Evolutionary conservation across 768 basidiomycete species (phyloP), one percentile per base, ranked within the genome.

Genomic region (Leccinellum albellum): DNA sequence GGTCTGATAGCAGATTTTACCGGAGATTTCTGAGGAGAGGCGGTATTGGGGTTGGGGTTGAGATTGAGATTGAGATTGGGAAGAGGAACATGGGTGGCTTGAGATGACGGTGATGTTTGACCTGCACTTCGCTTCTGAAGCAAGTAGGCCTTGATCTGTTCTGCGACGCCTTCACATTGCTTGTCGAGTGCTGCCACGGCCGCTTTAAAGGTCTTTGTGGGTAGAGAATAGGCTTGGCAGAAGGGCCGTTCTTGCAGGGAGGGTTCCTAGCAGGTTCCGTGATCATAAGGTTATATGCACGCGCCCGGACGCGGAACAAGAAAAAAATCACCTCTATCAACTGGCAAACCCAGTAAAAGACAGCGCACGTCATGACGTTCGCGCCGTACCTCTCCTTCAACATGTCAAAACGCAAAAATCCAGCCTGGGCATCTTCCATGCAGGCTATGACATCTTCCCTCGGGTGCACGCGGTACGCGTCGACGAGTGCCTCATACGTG

Each of bases 321-420:
- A 40, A 9, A n/a, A 35, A 35, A n/a, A 31, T 47, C 42, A 80
- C 80, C 64, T 75, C 74, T 31, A 75, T 65, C 35, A 73, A 47
- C 40, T 73, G 73, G 50, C 71, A 78, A 3, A 76, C 71, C 81
- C 81, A 83, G 52, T 72, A 76, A 62, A 80, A 83, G 4, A 81
- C 63, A 4, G 74, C 74, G 46, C 73, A 76, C 40, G 63, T 71
- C 23, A 77, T 66, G 15, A 66, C 56, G 33, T 54, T 51, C 0
- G 48, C 40, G 20, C 68, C 61, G n/a, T 72, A 53, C 24, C 51
- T 59, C 12, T 63, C 53, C 51, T 54, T 66, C 10, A 72, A 31
- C 26, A 65, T 26, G 3, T 59, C 35, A n/a, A 55, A 33, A 1
- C 23, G 51, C 5, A 61, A 62, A 20, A 72, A 52, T 0, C 54